Conservation (phyloP, 768 basidiomycete genomes). For the Lactifluus echinatus region DNA sequence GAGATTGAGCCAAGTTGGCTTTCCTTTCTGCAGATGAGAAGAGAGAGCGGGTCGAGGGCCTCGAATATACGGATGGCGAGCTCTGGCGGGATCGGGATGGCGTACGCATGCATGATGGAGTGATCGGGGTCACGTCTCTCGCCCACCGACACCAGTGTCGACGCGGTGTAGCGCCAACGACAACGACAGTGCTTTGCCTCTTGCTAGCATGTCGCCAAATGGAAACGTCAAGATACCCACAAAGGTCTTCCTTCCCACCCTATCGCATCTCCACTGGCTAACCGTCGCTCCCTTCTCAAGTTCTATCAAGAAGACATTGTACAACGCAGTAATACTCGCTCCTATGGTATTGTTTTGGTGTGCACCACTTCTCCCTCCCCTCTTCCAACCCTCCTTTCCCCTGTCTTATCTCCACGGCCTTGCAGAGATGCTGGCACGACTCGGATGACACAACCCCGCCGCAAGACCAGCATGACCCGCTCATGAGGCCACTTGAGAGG, state of each 20-base stretch:
- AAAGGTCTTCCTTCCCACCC: slow-evolving; percentile 24
- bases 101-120: background rate
- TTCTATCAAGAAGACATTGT: slow-evolving; percentile 37
- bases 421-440: slow-evolving; percentile 83
- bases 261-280: background rate
- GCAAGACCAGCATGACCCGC: slow-evolving; percentile 46
- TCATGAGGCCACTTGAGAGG: slow-evolving; percentile 63
- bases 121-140: slow-evolving; percentile 18
- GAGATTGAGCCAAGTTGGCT: no score
- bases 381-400: background rate
- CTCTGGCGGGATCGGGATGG: slow-evolving; percentile 7
- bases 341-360: slow-evolving; percentile 60
- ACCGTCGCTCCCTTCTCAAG: slow-evolving; percentile 20
- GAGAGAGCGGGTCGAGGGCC: background rate
- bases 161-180: no score
- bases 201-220: slow-evolving; percentile 24
- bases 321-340: slow-evolving; percentile 27
- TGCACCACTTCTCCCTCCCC: slow-evolving; percentile 17
- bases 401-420: slow-evolving; percentile 6
- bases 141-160: no score
- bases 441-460: slow-evolving; percentile 56
- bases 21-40: slow-evolving; percentile 8
- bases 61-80: slow-evolving; percentile 8
- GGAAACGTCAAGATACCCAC: slow-evolving; percentile 25
- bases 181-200: no score